These are phyloP conservation scores for Colletotrichum chrysophilum DNA, from an alignment of 2,329 filamentous ascomycete genomes.

Conservation along the genomic window DNA sequence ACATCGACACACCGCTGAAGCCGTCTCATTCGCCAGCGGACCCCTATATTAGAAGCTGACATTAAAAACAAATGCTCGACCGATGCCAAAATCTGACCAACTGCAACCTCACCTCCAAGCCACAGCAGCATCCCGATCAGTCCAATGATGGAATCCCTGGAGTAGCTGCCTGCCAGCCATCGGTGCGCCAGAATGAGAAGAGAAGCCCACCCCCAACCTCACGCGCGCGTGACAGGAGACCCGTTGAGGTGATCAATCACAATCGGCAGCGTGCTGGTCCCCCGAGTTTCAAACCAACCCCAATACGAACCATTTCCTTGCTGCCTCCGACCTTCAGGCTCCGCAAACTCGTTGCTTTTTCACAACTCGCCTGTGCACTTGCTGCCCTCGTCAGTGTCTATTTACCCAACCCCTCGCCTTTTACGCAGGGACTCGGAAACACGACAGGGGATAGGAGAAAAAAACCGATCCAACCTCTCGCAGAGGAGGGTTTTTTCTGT, in stretches of 20 bases:
- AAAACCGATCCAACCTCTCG: background rate
- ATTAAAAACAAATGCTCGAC: background rate
- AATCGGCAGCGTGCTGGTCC: conserved; percentile 2
- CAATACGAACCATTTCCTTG: background rate
- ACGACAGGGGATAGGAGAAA: background rate
- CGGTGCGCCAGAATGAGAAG: background rate
- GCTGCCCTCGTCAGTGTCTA: background rate
- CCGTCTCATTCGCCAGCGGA: background rate
- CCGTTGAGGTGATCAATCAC: conserved; percentile 10
- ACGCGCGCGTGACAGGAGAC: conserved; percentile 5
- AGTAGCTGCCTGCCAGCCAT: background rate
- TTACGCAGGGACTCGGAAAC: background rate
- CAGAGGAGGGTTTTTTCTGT: background rate
- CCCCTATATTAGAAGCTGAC: conserved; percentile 4
- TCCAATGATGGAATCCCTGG: background rate
- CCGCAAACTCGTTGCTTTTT: conserved; percentile 13
- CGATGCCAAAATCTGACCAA: background rate
- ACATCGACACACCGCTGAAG: background rate
- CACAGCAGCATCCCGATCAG: background rate
- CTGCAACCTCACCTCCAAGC: background rate
- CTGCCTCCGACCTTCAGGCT: background rate
- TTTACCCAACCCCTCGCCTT: background rate
- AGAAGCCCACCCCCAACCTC: conserved; percentile 6
- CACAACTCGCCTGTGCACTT: background rate
- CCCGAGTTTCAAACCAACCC: conserved; percentile 3